Evolutionary conservation across 257 asterid genomes (phyloP).

Genomic region (Nemophila menziesii): DNA sequence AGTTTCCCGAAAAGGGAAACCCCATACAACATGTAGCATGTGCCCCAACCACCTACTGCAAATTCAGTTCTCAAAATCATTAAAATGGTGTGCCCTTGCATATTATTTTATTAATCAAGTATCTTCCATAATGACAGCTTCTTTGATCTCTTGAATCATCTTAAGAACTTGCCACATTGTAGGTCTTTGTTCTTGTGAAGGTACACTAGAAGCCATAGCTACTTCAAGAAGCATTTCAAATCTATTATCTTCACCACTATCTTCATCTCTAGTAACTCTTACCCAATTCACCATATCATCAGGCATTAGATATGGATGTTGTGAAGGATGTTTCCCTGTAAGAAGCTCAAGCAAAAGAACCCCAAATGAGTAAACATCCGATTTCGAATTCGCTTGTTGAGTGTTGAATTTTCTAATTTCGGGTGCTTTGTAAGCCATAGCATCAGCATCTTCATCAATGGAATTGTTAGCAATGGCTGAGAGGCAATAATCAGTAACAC

Average conservation of each 20-base stretch:
- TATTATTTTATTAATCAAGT: no score
- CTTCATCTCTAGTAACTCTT: conserved; percentile 47
- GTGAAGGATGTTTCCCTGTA: conserved; percentile 53
- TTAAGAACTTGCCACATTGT: conserved; percentile 91
- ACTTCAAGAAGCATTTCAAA: conserved; percentile 75
- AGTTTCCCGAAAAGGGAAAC: no score
- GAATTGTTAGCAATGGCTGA: conserved; percentile 20
- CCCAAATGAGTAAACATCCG: conserved; percentile 78
- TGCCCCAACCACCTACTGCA: no score
- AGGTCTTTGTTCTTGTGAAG: conserved; percentile 68
- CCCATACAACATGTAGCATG: no score
- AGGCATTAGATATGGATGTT: conserved; percentile 35
- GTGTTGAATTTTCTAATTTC: conserved; percentile 29
- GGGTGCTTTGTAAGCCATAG: conserved; percentile 51
- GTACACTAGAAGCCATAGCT: conserved; percentile 57
- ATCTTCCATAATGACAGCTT: conserved; percentile 52
- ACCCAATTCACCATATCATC: conserved; percentile 60
- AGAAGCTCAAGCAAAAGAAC: conserved; percentile 68
- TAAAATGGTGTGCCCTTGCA: no score
- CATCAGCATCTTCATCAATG: conserved; percentile 29
- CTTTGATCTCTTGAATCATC: conserved; percentile 86
- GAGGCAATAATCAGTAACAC: conserved; percentile 68
- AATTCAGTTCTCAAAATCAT: no score
- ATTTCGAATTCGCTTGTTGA: conserved; percentile 42
- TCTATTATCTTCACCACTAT: conserved; percentile 25